Conservation (phyloP, 2,329 filamentous ascomycete genomes). For the Mollisiaceae sp. region DNA sequence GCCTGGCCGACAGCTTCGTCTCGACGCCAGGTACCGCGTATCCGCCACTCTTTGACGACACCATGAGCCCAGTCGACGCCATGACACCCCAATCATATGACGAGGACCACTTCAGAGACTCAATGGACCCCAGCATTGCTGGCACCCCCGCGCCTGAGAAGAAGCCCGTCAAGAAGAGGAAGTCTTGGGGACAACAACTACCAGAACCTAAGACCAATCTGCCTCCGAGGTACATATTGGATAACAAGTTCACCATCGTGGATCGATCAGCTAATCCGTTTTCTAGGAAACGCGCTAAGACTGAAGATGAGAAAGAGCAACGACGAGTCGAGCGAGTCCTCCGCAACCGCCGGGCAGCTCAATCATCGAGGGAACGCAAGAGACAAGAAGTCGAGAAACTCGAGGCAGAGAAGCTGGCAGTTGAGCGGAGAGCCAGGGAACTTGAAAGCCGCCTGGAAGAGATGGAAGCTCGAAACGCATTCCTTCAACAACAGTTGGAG, state of each 20-base stretch:
- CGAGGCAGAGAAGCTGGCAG: constrained; percentile 64
- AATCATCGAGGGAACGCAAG: constrained; percentile 81
- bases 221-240: constrained; percentile 73
- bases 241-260: constrained; percentile 10
- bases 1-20: constrained; percentile 42
- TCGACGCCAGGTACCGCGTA: constrained; percentile 42
- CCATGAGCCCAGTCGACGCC: constrained; percentile 37
- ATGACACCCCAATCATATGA: constrained; percentile 44
- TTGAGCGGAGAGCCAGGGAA: constrained; percentile 74
- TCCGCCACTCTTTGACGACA: constrained; percentile 40
- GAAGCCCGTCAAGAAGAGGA: constrained; percentile 88
- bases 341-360: constrained; percentile 91
- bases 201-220: constrained; percentile 97
- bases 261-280: constrained; percentile 30
- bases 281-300: constrained; percentile 91
- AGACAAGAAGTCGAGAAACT: constrained; percentile 81
- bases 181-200: constrained; percentile 97
- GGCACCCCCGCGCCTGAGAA: constrained; percentile 55
- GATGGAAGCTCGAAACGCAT: constrained; percentile 37
- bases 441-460: constrained; percentile 64
- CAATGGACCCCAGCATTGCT: constrained; percentile 33
- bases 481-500: constrained; percentile 37
- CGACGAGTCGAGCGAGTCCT: constrained; percentile 96
- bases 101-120: constrained; percentile 41
- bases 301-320: constrained; percentile 98